Percentiles rank a stretch among this genome's conserved stretches.
phyloP scores from a whole-genome alignment of 495 filamentous ascomycete species.

The Penicillium subrubescens region DNA sequence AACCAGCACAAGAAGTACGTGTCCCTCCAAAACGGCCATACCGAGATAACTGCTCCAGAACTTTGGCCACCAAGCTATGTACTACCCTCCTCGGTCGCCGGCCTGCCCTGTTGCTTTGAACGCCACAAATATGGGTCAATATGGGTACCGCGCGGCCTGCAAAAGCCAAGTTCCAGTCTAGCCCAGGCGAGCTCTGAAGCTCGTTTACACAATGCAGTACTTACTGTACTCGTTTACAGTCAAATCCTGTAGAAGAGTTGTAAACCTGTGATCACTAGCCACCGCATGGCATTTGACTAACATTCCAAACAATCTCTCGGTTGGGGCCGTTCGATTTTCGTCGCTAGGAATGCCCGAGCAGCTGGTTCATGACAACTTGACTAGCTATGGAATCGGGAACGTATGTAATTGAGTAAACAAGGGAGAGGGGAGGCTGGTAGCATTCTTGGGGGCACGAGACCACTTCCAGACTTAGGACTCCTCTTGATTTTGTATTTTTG shows the following conservation, averaged over 20 bases:
- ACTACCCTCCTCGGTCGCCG: background rate
- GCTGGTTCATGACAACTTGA: background rate
- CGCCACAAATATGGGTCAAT: slow-evolving; percentile 13
- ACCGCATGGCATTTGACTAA: background rate
- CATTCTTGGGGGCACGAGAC: slow-evolving; percentile 5
- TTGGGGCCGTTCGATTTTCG: slow-evolving; percentile 1
- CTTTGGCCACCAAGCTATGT: background rate
- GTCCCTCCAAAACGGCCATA: background rate
- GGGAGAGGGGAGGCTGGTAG: background rate
- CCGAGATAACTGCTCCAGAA: background rate
- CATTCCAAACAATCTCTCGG: background rate
- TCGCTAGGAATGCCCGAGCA: background rate
- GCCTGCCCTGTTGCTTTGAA: background rate
- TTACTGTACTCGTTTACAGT: no score
- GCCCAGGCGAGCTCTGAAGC: background rate
- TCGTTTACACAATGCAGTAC: background rate
- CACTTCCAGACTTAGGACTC: background rate
- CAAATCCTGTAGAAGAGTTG: background rate
- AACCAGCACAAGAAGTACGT: background rate
- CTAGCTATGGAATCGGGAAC: background rate
- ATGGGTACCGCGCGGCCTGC: slow-evolving; percentile 14
- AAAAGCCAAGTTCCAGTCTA: slow-evolving; percentile 4
- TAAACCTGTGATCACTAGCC: background rate
- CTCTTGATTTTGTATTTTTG: background rate
- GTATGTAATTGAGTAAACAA: background rate